These are phyloP conservation scores for Trichoderma sp. DNA, from an alignment of 2,329 filamentous ascomycete species.

Conservation along the genomic window DNA sequence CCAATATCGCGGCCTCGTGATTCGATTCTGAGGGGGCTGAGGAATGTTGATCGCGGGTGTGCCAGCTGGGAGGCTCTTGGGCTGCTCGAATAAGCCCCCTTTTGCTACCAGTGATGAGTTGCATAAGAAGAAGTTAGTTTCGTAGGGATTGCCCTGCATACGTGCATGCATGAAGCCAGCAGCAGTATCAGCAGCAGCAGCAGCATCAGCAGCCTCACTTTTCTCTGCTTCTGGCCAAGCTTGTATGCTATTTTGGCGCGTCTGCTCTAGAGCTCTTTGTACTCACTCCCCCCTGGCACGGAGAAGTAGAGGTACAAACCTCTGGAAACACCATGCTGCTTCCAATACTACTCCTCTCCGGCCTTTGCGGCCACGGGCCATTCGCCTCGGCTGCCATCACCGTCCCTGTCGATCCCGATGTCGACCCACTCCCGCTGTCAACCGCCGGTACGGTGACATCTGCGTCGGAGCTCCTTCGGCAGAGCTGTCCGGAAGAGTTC, in stretches of 20 bases:
- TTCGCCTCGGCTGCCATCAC: constrained; percentile 8
- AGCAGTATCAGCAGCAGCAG: neutral
- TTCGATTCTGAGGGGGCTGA: neutral
- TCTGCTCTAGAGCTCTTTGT: neutral
- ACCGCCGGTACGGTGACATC: constrained; percentile 28
- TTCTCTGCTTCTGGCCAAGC: neutral
- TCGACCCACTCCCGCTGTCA: constrained; percentile 30
- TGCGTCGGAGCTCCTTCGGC: constrained; percentile 31
- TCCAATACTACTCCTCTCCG: neutral
- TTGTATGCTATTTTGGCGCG: neutral
- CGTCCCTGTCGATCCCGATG: constrained; percentile 21
- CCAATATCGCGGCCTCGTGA: neutral
- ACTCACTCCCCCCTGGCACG: neutral
- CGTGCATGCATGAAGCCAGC: neutral
- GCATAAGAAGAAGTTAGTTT: constrained; percentile 1
- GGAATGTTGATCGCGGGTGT: neutral
- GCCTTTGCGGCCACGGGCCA: neutral
- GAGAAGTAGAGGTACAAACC: neutral
- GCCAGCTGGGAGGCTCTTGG: neutral
- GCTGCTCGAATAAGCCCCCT: neutral
- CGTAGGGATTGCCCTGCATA: neutral
- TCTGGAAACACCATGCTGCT: neutral
- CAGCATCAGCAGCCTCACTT: neutral
- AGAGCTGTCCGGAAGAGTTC: constrained; percentile 37
- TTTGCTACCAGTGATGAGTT: neutral